Percentiles rank a stretch among this genome's conserved stretches.
phyloP scores from a whole-genome alignment of 2,329 filamentous ascomycete genomes.

The Sphaerulina vaccinii region DNA sequence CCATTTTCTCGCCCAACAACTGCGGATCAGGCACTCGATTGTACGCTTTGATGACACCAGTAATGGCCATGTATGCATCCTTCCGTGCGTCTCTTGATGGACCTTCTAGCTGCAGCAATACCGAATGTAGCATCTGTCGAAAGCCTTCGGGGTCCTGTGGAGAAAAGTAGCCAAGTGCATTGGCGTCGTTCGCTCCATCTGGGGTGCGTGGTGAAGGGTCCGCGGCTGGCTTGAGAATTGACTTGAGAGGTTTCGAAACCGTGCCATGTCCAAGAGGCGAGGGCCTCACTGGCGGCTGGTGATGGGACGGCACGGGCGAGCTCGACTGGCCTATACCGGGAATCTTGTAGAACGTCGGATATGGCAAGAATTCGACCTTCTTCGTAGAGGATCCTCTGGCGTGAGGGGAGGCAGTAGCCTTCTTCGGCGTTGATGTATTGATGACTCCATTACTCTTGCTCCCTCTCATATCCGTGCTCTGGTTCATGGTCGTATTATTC shows the following conservation, averaged over 20 bases:
- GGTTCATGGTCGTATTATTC: neutral
- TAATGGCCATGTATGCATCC: constrained; percentile 83
- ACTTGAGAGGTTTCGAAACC: constrained; percentile 59
- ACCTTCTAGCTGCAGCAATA: constrained; percentile 76
- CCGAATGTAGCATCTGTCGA: constrained; percentile 78
- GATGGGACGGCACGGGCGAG: constrained; percentile 34
- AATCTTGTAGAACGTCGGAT: constrained; percentile 50
- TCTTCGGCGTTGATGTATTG: constrained; percentile 21
- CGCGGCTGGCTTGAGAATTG: constrained; percentile 75
- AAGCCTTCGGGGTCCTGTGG: constrained; percentile 59
- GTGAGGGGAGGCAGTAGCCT: constrained; percentile 23
- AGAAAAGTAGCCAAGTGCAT: constrained; percentile 42
- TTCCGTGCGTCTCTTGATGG: constrained; percentile 69
- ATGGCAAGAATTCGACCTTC: constrained; percentile 63
- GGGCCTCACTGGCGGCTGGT: constrained; percentile 34
- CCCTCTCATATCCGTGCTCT: neutral
- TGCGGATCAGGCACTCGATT: constrained; percentile 76
- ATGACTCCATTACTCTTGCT: neutral
- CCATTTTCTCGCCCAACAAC: constrained; percentile 72
- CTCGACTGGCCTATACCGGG: constrained; percentile 33
- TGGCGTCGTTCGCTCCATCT: constrained; percentile 38
- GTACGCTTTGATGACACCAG: constrained; percentile 73
- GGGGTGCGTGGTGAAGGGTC: constrained; percentile 38
- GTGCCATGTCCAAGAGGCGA: constrained; percentile 40
- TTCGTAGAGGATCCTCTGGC: too few species aligned